phyloP scores from a whole-genome alignment of 768 basidiomycete genomes.

The Russula sp. region DNA sequence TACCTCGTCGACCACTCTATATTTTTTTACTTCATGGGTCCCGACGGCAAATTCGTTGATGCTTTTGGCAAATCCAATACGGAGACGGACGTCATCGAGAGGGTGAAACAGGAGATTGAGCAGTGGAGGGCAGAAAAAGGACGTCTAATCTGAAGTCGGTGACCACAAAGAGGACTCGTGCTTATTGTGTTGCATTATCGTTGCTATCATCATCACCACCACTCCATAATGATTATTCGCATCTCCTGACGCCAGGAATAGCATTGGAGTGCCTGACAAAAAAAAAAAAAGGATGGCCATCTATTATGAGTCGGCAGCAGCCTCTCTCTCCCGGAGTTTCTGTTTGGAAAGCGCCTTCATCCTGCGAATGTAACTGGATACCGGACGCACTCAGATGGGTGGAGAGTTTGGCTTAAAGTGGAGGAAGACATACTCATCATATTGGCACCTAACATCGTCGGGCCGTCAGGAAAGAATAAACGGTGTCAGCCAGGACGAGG shows the following conservation, averaged over 20 bases:
- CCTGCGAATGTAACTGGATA: slow-evolving; percentile 69
- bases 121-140: slow-evolving; percentile 38
- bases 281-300: background rate
- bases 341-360: slow-evolving; percentile 80
- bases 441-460: slow-evolving; percentile 68
- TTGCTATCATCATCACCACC: background rate
- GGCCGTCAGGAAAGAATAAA: background rate
- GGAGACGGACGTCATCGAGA: slow-evolving; percentile 59
- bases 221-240: slow-evolving; percentile 8
- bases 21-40: slow-evolving; percentile 98
- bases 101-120: slow-evolving; percentile 48
- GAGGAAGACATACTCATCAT: slow-evolving; percentile 63
- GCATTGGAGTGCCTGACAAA: background rate
- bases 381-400: slow-evolving; percentile 4
- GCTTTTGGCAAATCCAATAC: slow-evolving; percentile 87
- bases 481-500: background rate
- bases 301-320: slow-evolving; percentile 29
- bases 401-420: slow-evolving; percentile 2
- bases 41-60: slow-evolving; percentile 87
- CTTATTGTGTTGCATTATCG: background rate
- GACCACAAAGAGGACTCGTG: background rate
- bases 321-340: slow-evolving; percentile 45
- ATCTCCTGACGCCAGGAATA: background rate
- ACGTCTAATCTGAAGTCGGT: slow-evolving; percentile 28
- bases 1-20: slow-evolving; percentile 97